These are phyloP conservation scores for Arbutus unedo DNA, from an alignment of 148 eudicot genomes.

Conservation along the genomic window DNA sequence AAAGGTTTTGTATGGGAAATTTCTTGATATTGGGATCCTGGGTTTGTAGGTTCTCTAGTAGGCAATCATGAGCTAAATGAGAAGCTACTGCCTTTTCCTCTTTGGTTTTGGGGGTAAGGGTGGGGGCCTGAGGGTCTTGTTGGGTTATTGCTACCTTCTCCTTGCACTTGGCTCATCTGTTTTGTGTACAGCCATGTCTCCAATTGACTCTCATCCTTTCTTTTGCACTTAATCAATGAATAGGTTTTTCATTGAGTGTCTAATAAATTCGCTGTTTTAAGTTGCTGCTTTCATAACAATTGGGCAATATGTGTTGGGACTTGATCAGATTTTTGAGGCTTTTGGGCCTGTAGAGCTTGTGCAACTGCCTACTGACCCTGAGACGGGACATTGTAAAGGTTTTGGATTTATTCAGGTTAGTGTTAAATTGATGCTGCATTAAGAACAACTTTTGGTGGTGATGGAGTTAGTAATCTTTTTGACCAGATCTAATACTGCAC, in stretches of 20 bases:
- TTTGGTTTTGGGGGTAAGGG: background rate
- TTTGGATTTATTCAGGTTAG: conserved; percentile 80
- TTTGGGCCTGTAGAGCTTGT: conserved; percentile 98
- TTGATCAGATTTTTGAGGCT: conserved; percentile 60
- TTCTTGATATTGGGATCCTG: background rate
- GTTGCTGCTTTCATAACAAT: background rate
- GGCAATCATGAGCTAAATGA: background rate
- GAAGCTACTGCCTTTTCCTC: background rate
- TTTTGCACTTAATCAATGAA: background rate
- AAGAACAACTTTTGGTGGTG: background rate
- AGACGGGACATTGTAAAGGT: conserved; percentile 96
- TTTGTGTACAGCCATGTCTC: background rate
- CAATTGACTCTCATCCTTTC: background rate
- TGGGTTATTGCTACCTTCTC: background rate
- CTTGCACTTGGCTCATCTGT: background rate
- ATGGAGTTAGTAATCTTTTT: background rate
- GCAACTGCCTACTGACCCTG: conserved; percentile 93
- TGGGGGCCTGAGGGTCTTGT: background rate
- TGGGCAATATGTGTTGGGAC: background rate
- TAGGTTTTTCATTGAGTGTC: background rate
- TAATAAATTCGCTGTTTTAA: background rate
- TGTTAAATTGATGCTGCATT: background rate
- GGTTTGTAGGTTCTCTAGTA: background rate
- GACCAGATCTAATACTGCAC: background rate
- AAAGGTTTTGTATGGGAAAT: background rate